These are phyloP conservation scores for Sanghuangporus sanghuang DNA, from an alignment of 1,284 basidiomycete genomes.

Conservation along the genomic window DNA sequence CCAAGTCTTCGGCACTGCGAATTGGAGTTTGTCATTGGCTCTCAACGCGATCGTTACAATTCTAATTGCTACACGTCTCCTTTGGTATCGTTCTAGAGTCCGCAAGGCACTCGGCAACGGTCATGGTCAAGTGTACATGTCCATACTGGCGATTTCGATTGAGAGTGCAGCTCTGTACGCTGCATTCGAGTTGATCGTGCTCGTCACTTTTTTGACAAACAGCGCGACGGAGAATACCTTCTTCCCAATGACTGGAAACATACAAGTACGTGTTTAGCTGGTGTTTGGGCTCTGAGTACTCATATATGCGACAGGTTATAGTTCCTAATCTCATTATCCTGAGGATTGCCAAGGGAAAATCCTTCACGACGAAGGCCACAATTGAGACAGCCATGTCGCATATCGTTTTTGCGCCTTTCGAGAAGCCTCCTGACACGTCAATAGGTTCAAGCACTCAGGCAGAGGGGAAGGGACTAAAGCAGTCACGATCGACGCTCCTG, in stretches of 20 bases:
- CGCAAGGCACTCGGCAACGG: neutral
- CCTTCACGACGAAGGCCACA: neutral
- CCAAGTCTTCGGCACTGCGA: slow-evolving; percentile 7
- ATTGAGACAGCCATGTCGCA: neutral
- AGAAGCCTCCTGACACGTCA: too few species aligned
- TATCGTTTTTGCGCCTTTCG: neutral
- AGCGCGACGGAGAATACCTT: slow-evolving; percentile 21
- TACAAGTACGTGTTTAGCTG: slow-evolving; percentile 19
- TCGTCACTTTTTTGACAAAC: slow-evolving; percentile 21
- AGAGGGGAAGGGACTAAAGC: too few species aligned
- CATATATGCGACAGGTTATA: neutral
- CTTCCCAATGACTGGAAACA: slow-evolving; percentile 21
- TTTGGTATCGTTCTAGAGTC: neutral
- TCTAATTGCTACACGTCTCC: slow-evolving; percentile 4
- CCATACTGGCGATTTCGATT: slow-evolving; percentile 23
- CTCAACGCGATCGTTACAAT: slow-evolving; percentile 7
- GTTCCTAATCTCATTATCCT: slow-evolving; percentile 4
- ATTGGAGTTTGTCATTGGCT: slow-evolving; percentile 6
- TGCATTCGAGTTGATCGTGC: slow-evolving; percentile 20
- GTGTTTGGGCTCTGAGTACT: neutral
- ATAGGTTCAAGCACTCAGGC: too few species aligned
- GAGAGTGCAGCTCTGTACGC: slow-evolving; percentile 26
- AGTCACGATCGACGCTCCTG: too few species aligned
- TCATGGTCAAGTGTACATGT: slow-evolving; percentile 13
- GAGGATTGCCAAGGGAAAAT: slow-evolving; percentile 3